Conservation (phyloP, 2,329 filamentous ascomycete genomes). For the Parafenestella ontariensis region DNA sequence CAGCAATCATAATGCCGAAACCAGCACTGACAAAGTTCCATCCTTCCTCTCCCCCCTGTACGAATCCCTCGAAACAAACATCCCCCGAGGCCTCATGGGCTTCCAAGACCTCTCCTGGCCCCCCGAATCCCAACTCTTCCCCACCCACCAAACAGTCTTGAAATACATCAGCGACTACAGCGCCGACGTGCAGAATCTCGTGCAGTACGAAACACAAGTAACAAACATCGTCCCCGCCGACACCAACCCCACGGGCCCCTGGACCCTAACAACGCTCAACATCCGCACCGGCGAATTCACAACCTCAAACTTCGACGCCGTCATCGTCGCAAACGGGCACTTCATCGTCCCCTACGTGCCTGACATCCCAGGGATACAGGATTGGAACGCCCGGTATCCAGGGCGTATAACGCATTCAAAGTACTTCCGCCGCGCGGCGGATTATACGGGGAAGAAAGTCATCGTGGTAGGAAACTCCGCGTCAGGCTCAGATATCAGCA, state of each 20-base stretch:
- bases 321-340: conserved; percentile 58
- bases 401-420: conserved; percentile 67
- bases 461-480: conserved; percentile 85
- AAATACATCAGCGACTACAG: conserved; percentile 78
- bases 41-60: conserved; percentile 86
- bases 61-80: conserved; percentile 82
- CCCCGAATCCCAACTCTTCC: conserved; percentile 72
- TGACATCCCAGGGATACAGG: conserved; percentile 48
- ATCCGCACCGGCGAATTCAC: conserved; percentile 53
- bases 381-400: conserved; percentile 51
- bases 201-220: conserved; percentile 76
- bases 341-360: conserved; percentile 57
- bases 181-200: conserved; percentile 68
- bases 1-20: not conserved
- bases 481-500: conserved; percentile 82
- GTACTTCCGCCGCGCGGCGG: conserved; percentile 72
- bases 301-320: conserved; percentile 61
- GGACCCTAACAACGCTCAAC: conserved; percentile 66
- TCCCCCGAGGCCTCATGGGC: conserved; percentile 80
- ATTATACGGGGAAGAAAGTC: conserved; percentile 73
- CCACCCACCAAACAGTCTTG: conserved; percentile 72
- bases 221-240: conserved; percentile 59
- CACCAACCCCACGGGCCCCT: conserved; percentile 48
- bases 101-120: conserved; percentile 76
- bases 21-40: conserved; percentile 50